Percentiles rank a stretch among this genome's conserved stretches.
phyloP scores from a whole-genome alignment of 768 basidiomycete species.

The Xerocomellus amylosporus region DNA sequence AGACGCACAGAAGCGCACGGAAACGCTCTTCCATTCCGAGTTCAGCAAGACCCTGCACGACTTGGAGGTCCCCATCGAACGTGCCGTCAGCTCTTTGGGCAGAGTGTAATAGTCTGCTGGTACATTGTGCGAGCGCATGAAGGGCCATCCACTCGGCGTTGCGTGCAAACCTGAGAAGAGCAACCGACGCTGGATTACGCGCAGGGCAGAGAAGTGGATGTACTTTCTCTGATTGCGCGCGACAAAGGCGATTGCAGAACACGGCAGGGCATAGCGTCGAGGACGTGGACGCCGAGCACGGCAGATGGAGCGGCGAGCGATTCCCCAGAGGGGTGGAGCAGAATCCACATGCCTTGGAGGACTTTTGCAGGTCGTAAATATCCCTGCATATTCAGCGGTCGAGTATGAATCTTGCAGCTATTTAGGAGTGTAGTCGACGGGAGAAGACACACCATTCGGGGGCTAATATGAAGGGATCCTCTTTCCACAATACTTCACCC shows the following conservation, averaged over 20 bases:
- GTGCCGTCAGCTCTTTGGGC: conserved; percentile 42
- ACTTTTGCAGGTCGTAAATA: conserved; percentile 65
- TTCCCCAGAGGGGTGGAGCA: conserved; percentile 65
- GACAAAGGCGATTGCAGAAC: conserved; percentile 82
- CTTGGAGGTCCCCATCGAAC: conserved; percentile 46
- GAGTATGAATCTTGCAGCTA: not conserved
- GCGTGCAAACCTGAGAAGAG: conserved; percentile 59
- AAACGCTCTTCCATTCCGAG: conserved; percentile 73
- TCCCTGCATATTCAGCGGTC: conserved; percentile 48
- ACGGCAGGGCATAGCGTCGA: conserved; percentile 51
- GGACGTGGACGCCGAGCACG: conserved; percentile 50
- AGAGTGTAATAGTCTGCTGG: conserved; percentile 59
- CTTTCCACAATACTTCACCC: conserved; percentile 80
- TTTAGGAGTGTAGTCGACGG: no score
- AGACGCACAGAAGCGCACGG: conserved; percentile 28
- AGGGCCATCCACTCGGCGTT: conserved; percentile 65
- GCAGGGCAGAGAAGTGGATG: conserved; percentile 74
- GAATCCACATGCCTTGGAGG: conserved; percentile 61
- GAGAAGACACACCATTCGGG: conserved; percentile 65
- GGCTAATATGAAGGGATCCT: conserved; percentile 78
- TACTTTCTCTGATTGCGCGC: conserved; percentile 55
- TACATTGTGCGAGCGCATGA: conserved; percentile 67
- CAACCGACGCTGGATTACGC: conserved; percentile 66
- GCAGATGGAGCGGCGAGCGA: conserved; percentile 44
- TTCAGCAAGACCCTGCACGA: conserved; percentile 62